Evolutionary conservation across 1,284 basidiomycete species (phyloP), one percentile per base, ranked within the genome.

Genomic region (Cystobasidium sp.): DNA sequence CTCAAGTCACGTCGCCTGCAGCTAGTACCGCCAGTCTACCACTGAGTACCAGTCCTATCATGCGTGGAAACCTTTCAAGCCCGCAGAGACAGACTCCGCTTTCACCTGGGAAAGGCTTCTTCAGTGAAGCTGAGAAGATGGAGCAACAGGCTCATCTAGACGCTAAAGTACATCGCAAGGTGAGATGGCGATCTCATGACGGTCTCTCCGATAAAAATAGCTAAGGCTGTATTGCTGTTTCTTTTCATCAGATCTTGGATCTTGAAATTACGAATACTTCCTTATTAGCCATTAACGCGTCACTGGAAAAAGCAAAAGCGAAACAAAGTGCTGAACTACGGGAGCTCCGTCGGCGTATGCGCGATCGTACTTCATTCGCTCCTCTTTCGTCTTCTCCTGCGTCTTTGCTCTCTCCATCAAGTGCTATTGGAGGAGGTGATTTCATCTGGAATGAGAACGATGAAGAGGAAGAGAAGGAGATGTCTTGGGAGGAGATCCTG

Each of bases 191-290:
- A 5, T 58, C 31, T 7, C 46, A 16, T 37, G 41, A 55, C 20
- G 51, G n/a, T 0, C 20, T 47, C 18, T 47, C 37, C 14, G 24
- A 31, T 24, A 22, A 6, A 3, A 46, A n/a, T 6, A 58, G 37
- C 9, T 20, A 3, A 37, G 10, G 14, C 41, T 10, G 20, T 12
- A 4, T 46, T 12, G 18, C 16, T 44, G 10, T 62, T 37, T 10
- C 39, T 68, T 39, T 22, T 58, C n/a, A n/a, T 58, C 39, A 81
- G 80, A 80, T 84, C 24, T 78, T 83, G 10, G 84, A 84, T 70
- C 78, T 84, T 7, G 83, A 84, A 70, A 84, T 84, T 72, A 80
- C 82, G 22, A 84, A 84, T 78, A 79, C 80, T 52, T 82, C 81
- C n/a, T 78, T 84, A 18, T 65, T 84, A 61, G 80, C 81, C 8